Base-by-base conservation (phyloP, 2,329 filamentous ascomycete genomes). In the Davidsoniella australis region DNA sequence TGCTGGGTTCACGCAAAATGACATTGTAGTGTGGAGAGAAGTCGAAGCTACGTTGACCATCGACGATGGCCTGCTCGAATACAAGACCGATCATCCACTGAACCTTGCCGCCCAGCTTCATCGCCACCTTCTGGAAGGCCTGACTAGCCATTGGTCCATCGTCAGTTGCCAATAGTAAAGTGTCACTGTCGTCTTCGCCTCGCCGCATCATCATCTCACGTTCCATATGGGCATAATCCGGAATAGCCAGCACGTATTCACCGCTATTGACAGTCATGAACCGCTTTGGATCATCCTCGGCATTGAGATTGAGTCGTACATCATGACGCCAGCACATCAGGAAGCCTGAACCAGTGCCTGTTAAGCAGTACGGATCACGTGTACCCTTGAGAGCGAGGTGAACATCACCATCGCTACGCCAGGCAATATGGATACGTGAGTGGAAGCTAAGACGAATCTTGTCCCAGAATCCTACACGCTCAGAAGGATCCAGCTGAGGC, bases 301-400 rank as follows among this genome's bases (percentile, higher is more conserved):
- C 78, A 51, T 88, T 83, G 47, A 98, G 78, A 53, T 81, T 82
- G 78, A 86, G 93, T 53, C 76, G 78, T 37, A 98, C 88, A 62
- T 95, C 84, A 58, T 87, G 93, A 47, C 91, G 82, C 89, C 89
- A 98, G 62, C 93, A 96, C 87, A 98, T 95, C 41, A 96, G 76
- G 60, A 98, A 94, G 4, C 91, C 91, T 33, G 88, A 88, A 38
- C 91, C 91, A 57, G 89, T 82, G 7, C 89, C 88, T 38, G 87
- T 95, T 41, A 98, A 80, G 53, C 84, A 76, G 61, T 98, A 98
- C 2, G 91, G 91, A 64, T 98, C 89, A 50, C 93, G 77, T 48
- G 88, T 78, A 60, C 84, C 86, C 66, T 98, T 98, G 33, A 98
- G 72, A 29, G 87, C 81, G 23, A 98, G 71, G 62, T 96, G 91